Evolutionary conservation across 1,284 basidiomycete species (phyloP).

Genomic region (Leccinum laetum): DNA sequence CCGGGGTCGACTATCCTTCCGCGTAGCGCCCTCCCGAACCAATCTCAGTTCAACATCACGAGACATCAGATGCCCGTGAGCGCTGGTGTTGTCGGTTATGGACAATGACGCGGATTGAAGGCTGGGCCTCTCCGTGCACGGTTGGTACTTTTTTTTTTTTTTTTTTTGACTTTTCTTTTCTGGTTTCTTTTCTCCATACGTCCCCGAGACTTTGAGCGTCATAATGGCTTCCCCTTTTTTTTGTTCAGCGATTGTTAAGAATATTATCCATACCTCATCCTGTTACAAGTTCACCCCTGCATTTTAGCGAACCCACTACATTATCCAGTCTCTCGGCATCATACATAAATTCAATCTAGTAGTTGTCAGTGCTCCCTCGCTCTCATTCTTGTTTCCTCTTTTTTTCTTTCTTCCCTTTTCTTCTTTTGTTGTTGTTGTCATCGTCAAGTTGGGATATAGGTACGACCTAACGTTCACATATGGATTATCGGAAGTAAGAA

Average conservation of each 20-base stretch:
- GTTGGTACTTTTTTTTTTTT: slow-evolving; percentile 2
- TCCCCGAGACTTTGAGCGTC: slow-evolving; percentile 4
- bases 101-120: slow-evolving; percentile 25
- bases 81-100: slow-evolving; percentile 7
- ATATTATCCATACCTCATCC: slow-evolving; percentile 12
- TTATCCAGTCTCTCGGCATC: slow-evolving; percentile 25
- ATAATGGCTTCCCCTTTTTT: neutral
- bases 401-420: neutral
- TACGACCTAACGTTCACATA: slow-evolving; percentile 9
- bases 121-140: slow-evolving; percentile 29
- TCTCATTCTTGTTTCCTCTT: slow-evolving; percentile 2
- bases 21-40: slow-evolving; percentile 56
- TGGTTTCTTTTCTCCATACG: neutral
- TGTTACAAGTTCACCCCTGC: slow-evolving; percentile 13
- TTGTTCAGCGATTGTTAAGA: slow-evolving; percentile 20
- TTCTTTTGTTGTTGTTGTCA: slow-evolving; percentile 1
- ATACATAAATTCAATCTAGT: slow-evolving; percentile 23
- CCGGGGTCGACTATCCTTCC: slow-evolving; percentile 39
- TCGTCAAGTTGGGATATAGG: slow-evolving; percentile 18
- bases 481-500: slow-evolving; percentile 15
- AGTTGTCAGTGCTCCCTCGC: slow-evolving; percentile 12
- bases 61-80: slow-evolving; percentile 9
- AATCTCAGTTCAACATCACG: slow-evolving; percentile 46
- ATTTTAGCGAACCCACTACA: slow-evolving; percentile 25
- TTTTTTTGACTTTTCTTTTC: neutral